Conservation (phyloP, 23 red algal species). For the Gracilariopsis chorda region DNA sequence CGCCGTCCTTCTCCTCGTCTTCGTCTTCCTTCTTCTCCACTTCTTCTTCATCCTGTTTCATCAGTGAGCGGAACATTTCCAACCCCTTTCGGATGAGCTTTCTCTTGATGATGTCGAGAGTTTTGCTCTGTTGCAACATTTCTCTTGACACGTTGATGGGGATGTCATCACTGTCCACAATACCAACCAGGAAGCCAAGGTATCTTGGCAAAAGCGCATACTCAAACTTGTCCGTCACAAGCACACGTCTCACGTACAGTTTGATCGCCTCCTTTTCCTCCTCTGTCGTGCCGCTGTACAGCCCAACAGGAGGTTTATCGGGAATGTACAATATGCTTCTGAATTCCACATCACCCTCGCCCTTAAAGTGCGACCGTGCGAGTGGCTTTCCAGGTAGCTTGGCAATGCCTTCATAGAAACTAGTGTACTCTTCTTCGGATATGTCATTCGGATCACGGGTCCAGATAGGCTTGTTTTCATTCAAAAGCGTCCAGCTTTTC, state of each 20-base stretch:
- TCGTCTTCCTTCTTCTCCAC: conserved; percentile 23
- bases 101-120: conserved; percentile 73
- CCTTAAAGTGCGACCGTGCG: conserved; percentile 81
- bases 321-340: conserved; percentile 87
- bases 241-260: conserved; percentile 85
- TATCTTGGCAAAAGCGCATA: conserved; percentile 76
- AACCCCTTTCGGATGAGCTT: conserved; percentile 88
- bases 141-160: conserved; percentile 93
- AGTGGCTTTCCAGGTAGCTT: conserved; percentile 54
- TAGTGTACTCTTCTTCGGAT: conserved; percentile 77
- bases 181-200: conserved; percentile 78
- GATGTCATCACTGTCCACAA: conserved; percentile 94
- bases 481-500: conserved; percentile 66
- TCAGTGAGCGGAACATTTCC: conserved; percentile 76
- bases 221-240: conserved; percentile 87
- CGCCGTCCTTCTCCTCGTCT: conserved; percentile 28
- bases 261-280: conserved; percentile 76
- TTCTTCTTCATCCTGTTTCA: conserved; percentile 66
- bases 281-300: conserved; percentile 68
- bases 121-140: conserved; percentile 86
- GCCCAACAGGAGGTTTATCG: conserved; percentile 61
- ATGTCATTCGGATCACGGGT: conserved; percentile 72
- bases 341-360: conserved; percentile 95
- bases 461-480: conserved; percentile 90
- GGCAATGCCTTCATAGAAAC: conserved; percentile 69